Percentiles rank a stretch among this genome's conserved stretches.
These are phyloP conservation scores for Xeromyces bisporus DNA, from an alignment of 495 filamentous ascomycete species.

Conservation along the genomic window DNA sequence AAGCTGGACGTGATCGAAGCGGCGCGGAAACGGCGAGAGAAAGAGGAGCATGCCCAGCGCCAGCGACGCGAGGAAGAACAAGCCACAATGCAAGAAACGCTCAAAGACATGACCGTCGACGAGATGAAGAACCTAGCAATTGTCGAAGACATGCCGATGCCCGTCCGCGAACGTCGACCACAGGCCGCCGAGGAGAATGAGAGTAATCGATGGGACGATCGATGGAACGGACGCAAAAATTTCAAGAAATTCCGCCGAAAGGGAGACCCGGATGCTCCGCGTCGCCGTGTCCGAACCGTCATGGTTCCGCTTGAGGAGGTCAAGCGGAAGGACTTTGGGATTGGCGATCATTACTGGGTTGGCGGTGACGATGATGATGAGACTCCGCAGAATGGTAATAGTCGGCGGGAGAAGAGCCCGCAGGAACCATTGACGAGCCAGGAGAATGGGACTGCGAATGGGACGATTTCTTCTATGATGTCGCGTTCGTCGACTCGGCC, in stretches of 20 bases:
- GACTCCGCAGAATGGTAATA: constrained; percentile 9
- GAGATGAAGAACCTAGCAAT: constrained; percentile 61
- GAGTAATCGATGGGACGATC: constrained; percentile 63
- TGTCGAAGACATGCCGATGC: constrained; percentile 64
- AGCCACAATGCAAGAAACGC: constrained; percentile 31
- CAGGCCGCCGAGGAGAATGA: constrained; percentile 17
- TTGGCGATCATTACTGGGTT: constrained; percentile 71
- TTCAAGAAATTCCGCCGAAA: constrained; percentile 79
- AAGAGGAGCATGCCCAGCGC: constrained; percentile 43
- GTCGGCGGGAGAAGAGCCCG: constrained; percentile 10
- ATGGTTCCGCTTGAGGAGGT: constrained; percentile 71
- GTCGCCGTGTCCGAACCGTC: constrained; percentile 35
- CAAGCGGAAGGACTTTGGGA: constrained; percentile 59
- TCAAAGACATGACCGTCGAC: constrained; percentile 46
- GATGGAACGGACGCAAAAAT: constrained; percentile 92
- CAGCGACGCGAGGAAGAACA: constrained; percentile 33
- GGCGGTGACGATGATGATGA: constrained; percentile 13
- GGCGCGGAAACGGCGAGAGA: constrained; percentile 48
- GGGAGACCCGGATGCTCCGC: constrained; percentile 27
- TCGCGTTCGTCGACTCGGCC: constrained; percentile 1
- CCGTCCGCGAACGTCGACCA: constrained; percentile 7
- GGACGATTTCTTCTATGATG: too few relatives aligned
- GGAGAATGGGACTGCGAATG: constrained; percentile 8
- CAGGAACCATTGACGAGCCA: constrained; percentile 3
- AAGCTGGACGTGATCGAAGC: constrained; percentile 55